These are phyloP conservation scores for Macrophomina tecta DNA, from an alignment of 2,329 filamentous ascomycete genomes.

Conservation along the genomic window DNA sequence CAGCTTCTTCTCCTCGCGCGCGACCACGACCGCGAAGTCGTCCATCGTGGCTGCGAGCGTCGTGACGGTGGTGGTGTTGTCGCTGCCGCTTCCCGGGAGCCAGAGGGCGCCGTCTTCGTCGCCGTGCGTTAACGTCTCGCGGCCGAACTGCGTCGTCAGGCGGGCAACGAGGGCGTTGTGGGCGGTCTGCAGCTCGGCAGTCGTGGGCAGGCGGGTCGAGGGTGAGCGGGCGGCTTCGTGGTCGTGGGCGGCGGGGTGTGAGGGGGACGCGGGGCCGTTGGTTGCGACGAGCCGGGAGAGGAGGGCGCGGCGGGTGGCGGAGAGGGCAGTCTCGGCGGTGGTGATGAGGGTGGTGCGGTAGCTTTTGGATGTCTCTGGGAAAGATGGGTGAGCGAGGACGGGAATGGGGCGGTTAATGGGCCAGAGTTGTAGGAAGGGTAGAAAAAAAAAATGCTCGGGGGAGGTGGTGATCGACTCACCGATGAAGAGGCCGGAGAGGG, in stretches of 20 bases:
- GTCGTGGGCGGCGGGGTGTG: not conserved
- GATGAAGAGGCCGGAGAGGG: constrained; percentile 39
- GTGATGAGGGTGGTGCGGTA: constrained; percentile 39
- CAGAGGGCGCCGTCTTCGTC: constrained; percentile 29
- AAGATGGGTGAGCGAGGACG: not conserved
- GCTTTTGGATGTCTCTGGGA: constrained; percentile 36
- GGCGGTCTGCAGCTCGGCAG: constrained; percentile 33
- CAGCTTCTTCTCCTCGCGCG: constrained; percentile 33
- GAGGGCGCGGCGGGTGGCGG: constrained; percentile 32
- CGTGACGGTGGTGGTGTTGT: no score
- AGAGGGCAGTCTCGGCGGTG: constrained; percentile 32
- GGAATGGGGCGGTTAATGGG: not conserved
- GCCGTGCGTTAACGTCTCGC: constrained; percentile 31
- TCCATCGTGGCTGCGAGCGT: constrained; percentile 34
- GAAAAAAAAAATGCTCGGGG: not conserved
- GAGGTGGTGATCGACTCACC: constrained; percentile 30
- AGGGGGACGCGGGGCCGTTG: constrained; percentile 29
- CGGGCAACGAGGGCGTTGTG: constrained; percentile 33
- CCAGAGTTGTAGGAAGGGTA: not conserved
- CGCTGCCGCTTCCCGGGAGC: not conserved
- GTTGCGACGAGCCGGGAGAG: constrained; percentile 22
- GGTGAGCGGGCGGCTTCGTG: constrained; percentile 28
- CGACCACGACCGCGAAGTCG: constrained; percentile 34
- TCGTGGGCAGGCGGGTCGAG: constrained; percentile 30
- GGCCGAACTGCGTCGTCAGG: constrained; percentile 35